Conservation (phyloP, 2,329 filamentous ascomycete genomes). For the Aspergillus sp. region DNA sequence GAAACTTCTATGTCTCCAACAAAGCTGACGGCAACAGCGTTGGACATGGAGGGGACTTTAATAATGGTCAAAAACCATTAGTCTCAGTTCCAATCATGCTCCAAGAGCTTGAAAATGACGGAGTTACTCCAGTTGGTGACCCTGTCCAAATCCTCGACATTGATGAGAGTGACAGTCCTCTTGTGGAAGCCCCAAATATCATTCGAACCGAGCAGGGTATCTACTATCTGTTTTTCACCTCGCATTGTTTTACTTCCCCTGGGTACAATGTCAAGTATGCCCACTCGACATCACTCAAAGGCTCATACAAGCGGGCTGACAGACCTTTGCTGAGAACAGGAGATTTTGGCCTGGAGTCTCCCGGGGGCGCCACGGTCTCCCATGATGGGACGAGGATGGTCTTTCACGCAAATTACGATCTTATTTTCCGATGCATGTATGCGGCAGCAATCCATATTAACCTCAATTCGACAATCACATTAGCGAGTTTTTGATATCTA, state of each 20-base stretch:
- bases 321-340: constrained; percentile 28
- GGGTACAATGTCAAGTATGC: constrained; percentile 58
- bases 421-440: constrained; percentile 20
- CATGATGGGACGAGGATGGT: constrained; percentile 21
- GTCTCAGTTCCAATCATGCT: constrained; percentile 32
- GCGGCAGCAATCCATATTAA: constrained; percentile 18
- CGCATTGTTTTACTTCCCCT: constrained; percentile 52
- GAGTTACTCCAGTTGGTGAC: constrained; percentile 47
- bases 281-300: constrained; percentile 33
- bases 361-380: constrained; percentile 22
- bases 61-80: constrained; percentile 33
- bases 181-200: constrained; percentile 57
- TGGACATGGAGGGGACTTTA: constrained; percentile 40
- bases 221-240: constrained; percentile 60
- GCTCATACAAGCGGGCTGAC: constrained; percentile 29
- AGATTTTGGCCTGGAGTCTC: constrained; percentile 19
- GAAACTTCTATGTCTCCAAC: constrained; percentile 55
- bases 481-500: constrained; percentile 1
- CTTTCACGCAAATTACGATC: constrained; percentile 24
- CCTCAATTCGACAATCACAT: constrained; percentile 1
- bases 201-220: constrained; percentile 30
- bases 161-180: constrained; percentile 55
- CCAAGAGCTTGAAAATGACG: constrained; percentile 38
- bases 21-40: constrained; percentile 61
- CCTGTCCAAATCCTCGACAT: constrained; percentile 55